Base-by-base conservation (phyloP, 2,329 filamentous ascomycete species). In the Colletotrichum spaethianum region DNA sequence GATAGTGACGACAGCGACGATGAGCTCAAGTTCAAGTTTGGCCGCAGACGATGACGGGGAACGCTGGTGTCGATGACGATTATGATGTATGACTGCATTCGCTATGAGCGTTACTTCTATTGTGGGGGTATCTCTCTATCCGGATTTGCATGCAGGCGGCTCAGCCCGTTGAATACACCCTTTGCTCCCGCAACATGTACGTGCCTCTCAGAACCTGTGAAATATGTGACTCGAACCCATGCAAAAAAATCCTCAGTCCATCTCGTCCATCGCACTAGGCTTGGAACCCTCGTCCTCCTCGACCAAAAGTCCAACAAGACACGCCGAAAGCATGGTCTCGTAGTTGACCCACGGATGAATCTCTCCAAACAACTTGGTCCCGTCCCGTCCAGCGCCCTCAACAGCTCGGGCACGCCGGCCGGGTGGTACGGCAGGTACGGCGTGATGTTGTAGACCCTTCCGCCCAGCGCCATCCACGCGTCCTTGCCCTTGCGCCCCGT, bases 401-500 rank as follows among this genome's bases (percentile, higher is more conserved):
- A 82, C 74, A 96, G 81, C 83, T 97, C 93, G 5, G 91, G 90
- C 76, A 92, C 90, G 11, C 94, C 96, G 28, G 96, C 96, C 0
- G 96, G 96, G 80, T 99, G 96, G 79, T 95, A 99, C 1, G 93
- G 91, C 44, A 95, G 80, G 79, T 98, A 99, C 0, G 96, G 94
- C 0, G 92, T 93, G 70, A 99, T 92, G 78, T 98, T 98, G 83
- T 98, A 99, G 36, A 98, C 96, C 78, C 93, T 93, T 1, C 96
- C 95, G 72, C 94, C 93, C 73, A 97, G 92, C 1, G 91, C 93
- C 72, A 93, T 97, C 96, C 96, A 99, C 0, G 95, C 94, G 77
- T 97, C 94, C 73, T 89, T 92, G 11, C 94, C 94, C 79, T 93
- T 93, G 38, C 96, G 90, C 0, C 96, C 96, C 48, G 93, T 97